These are phyloP conservation scores for Calonectria naviculata DNA, from an alignment of 2,329 filamentous ascomycete genomes.

Conservation along the genomic window DNA sequence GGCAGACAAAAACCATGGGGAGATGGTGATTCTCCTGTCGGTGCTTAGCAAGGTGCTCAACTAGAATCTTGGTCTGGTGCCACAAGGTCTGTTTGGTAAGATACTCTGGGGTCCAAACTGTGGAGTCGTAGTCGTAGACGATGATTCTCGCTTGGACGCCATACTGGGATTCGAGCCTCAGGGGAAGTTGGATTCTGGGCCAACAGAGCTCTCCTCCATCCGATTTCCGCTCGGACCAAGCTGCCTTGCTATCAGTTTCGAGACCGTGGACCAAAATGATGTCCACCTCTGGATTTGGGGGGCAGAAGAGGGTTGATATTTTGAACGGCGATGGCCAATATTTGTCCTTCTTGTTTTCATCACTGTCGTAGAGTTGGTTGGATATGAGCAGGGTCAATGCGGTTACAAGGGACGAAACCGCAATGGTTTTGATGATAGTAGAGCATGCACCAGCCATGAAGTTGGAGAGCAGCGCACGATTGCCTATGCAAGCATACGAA, in stretches of 20 bases:
- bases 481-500: too few species aligned
- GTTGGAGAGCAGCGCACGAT: too few species aligned
- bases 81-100: background rate
- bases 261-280: background rate
- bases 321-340: too few species aligned
- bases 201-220: background rate
- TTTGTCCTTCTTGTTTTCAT: too few species aligned
- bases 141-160: background rate
- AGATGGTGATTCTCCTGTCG: background rate
- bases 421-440: too few species aligned
- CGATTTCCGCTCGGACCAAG: background rate
- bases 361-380: too few species aligned
- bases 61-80: rapidly evolving
- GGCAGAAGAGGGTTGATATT: too few species aligned
- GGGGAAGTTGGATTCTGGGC: background rate
- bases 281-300: background rate
- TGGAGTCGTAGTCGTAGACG: background rate
- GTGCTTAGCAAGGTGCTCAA: background rate
- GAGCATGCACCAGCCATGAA: too few species aligned
- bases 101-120: background rate
- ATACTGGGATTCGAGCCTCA: background rate
- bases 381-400: too few species aligned
- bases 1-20: background rate
- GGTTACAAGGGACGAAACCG: too few species aligned
- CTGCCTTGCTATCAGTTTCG: background rate